Evolutionary conservation across 2,329 filamentous ascomycete species (phyloP).

Genomic region (Ascocoryne sarcoides): DNA sequence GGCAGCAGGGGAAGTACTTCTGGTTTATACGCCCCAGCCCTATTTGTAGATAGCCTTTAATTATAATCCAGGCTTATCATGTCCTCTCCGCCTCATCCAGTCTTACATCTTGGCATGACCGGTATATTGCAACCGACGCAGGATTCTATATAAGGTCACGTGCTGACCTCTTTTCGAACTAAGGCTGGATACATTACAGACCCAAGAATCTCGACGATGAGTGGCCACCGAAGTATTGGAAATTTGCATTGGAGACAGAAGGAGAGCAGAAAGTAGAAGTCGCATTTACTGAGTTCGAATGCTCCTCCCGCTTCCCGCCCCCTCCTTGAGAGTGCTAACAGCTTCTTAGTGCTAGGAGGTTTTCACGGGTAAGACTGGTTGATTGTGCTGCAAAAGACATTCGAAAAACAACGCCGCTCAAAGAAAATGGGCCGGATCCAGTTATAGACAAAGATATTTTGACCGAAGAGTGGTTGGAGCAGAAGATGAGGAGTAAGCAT

Average conservation of each 20-base stretch:
- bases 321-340: too few species aligned
- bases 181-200: constrained; percentile 76
- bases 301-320: too few species aligned
- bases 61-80: constrained; percentile 50
- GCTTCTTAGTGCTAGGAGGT: too few species aligned
- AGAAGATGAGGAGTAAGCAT: constrained; percentile 63
- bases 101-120: constrained; percentile 80
- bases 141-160: too few species aligned
- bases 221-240: constrained; percentile 89
- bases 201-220: constrained; percentile 43
- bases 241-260: constrained; percentile 66
- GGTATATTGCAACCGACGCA: constrained; percentile 33
- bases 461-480: constrained; percentile 65
- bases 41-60: constrained; percentile 1
- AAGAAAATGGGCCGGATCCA: constrained; percentile 90
- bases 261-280: constrained; percentile 46
- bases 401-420: constrained; percentile 65
- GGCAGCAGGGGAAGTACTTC: constrained; percentile 95
- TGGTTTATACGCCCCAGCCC: constrained; percentile 43
- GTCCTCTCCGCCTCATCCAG: constrained; percentile 68
- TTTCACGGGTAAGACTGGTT: constrained; percentile 73
- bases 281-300: constrained; percentile 82
- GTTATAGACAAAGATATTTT: constrained; percentile 72
- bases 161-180: too few species aligned
- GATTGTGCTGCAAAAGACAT: constrained; percentile 72